A percentile compares a stretch with the other conserved stretches of the same genome.
Conservation (phyloP, 1,284 basidiomycete genomes). For the Tremellales sp. region DNA sequence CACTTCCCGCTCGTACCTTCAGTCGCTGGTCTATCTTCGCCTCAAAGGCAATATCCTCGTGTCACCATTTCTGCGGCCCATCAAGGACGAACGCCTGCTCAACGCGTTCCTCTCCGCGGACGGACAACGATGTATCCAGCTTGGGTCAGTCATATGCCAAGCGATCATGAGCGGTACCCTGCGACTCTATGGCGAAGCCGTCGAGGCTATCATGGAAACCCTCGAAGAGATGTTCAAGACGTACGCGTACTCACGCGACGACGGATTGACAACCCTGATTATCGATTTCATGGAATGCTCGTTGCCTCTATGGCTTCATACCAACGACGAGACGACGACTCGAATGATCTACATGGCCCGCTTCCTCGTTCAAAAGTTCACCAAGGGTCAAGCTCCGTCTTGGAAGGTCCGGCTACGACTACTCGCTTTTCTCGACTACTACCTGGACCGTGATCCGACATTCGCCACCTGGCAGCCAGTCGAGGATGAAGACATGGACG, state of each 20-base stretch:
- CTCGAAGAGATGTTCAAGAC: slow-evolving; percentile 56
- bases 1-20: slow-evolving; percentile 20
- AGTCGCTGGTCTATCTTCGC: slow-evolving; percentile 33
- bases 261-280: slow-evolving; percentile 56
- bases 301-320: slow-evolving; percentile 60
- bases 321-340: slow-evolving; percentile 40
- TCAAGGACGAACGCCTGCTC: slow-evolving; percentile 62
- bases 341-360: slow-evolving; percentile 52
- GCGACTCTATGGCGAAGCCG: slow-evolving; percentile 54
- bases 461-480: slow-evolving; percentile 26
- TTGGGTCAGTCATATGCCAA: slow-evolving; percentile 59
- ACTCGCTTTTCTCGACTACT: slow-evolving; percentile 62
- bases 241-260: slow-evolving; percentile 61
- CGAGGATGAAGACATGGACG: slow-evolving; percentile 25
- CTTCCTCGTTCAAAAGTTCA: slow-evolving; percentile 55
- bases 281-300: slow-evolving; percentile 66
- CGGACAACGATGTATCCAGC: slow-evolving; percentile 55
- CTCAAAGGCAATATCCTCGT: slow-evolving; percentile 56
- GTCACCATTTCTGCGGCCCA: slow-evolving; percentile 53
- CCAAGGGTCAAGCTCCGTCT: slow-evolving; percentile 53
- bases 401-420: slow-evolving; percentile 69
- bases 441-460: slow-evolving; percentile 59
- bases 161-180: slow-evolving; percentile 58
- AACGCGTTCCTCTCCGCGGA: slow-evolving; percentile 58
- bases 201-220: slow-evolving; percentile 57